Evolutionary conservation across 805 yeast genomes (phyloP).

Genomic region (Candida peoriensis): DNA sequence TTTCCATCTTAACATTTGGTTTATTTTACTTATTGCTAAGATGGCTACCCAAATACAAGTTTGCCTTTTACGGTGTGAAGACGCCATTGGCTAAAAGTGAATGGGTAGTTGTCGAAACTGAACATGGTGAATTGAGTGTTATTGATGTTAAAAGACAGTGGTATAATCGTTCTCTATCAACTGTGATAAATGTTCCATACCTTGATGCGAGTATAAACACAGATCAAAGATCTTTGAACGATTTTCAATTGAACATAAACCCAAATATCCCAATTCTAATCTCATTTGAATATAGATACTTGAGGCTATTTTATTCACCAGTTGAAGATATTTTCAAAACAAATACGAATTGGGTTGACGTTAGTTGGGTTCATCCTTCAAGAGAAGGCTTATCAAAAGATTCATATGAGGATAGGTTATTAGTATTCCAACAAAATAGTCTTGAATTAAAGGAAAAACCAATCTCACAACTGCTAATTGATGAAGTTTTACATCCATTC

Average conservation of each 20-base stretch:
- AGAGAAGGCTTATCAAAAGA: slow-evolving; percentile 67
- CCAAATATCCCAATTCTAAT: slow-evolving; percentile 60
- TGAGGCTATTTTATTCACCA: slow-evolving; percentile 80
- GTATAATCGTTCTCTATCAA: slow-evolving; percentile 69
- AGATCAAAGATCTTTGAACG: slow-evolving; percentile 17
- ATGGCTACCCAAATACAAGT: slow-evolving; percentile 81
- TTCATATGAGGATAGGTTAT: slow-evolving; percentile 57
- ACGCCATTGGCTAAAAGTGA: slow-evolving; percentile 78
- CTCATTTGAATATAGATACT: slow-evolving; percentile 75
- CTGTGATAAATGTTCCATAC: slow-evolving; percentile 43
- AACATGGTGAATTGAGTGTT: slow-evolving; percentile 77
- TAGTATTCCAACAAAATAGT: slow-evolving; percentile 74
- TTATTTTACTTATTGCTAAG: slow-evolving; percentile 65
- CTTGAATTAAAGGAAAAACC: slow-evolving; percentile 75
- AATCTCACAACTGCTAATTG: slow-evolving; percentile 57
- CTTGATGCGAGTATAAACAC: slow-evolving; percentile 18
- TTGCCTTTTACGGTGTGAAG: slow-evolving; percentile 58
- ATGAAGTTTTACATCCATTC: slow-evolving; percentile 92
- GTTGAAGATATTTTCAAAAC: slow-evolving; percentile 80
- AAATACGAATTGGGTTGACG: slow-evolving; percentile 83
- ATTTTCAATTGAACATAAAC: slow-evolving; percentile 17
- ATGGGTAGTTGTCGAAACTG: slow-evolving; percentile 93
- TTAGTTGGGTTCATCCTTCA: slow-evolving; percentile 62
- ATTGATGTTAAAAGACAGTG: slow-evolving; percentile 50
- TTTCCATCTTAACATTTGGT: slow-evolving; percentile 64